Evolutionary conservation across 2,329 filamentous ascomycete genomes (phyloP).

Genomic region (Penicillium sp.): DNA sequence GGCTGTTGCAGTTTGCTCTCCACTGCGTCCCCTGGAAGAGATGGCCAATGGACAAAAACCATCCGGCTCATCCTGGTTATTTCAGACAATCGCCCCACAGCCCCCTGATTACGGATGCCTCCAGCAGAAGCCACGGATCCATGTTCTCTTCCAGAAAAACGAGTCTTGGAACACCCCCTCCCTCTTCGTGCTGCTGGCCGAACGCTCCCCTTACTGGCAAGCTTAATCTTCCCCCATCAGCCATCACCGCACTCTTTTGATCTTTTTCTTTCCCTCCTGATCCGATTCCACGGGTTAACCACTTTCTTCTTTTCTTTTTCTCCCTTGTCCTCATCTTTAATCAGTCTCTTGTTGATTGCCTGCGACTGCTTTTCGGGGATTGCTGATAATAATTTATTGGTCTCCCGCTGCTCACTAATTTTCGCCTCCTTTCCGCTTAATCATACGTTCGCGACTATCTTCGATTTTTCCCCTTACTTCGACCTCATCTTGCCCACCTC

Average conservation of each 20-base stretch:
- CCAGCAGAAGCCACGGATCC: background rate
- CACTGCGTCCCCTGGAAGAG: slow-evolving; percentile 14
- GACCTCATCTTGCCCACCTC: slow-evolving; percentile 19
- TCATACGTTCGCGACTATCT: slow-evolving; percentile 23
- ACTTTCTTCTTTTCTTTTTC: slow-evolving; percentile 18
- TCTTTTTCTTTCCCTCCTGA: slow-evolving; percentile 8
- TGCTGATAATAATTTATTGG: slow-evolving; percentile 15
- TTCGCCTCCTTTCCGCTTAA: slow-evolving; percentile 29
- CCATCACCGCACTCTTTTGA: background rate
- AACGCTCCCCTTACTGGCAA: slow-evolving; percentile 13
- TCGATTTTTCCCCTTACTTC: slow-evolving; percentile 25
- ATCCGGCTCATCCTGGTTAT: slow-evolving; percentile 7
- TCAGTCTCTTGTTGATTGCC: slow-evolving; percentile 13
- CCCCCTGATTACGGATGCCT: slow-evolving; percentile 19
- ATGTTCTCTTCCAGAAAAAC: slow-evolving; percentile 26
- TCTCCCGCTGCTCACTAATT: slow-evolving; percentile 24
- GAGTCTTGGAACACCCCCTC: slow-evolving; percentile 2
- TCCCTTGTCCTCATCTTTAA: slow-evolving; percentile 1
- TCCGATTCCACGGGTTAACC: slow-evolving; percentile 2
- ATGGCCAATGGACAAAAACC: slow-evolving; percentile 9
- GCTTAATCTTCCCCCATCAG: background rate
- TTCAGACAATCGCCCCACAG: slow-evolving; percentile 18
- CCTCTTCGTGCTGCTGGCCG: slow-evolving; percentile 2
- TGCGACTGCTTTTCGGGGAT: slow-evolving; percentile 8
- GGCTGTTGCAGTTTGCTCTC: slow-evolving; percentile 6